Base-by-base conservation (phyloP, 2,329 filamentous ascomycete genomes). In the Juglanconis oblonga region DNA sequence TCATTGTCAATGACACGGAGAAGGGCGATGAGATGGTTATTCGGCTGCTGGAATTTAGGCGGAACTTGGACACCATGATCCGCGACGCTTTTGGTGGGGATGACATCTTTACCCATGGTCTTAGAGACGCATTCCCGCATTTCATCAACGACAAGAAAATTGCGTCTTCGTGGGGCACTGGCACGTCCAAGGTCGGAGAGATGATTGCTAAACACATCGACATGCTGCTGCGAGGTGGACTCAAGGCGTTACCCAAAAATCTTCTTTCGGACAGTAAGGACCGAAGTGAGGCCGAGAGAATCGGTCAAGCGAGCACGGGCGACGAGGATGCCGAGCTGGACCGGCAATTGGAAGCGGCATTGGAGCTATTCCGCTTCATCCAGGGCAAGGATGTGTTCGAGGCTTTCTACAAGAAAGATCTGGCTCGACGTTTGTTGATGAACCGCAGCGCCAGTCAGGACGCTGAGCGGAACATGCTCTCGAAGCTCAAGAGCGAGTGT, bases 191-290 rank as follows among this genome's bases (percentile, higher is more conserved):
- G 79, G 92, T 96, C 13, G 95, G 94, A 53, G 95, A 99, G 77
- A 97, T 98, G 93, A 96, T 97, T 67, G 96, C 95, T 35, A 98
- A 97, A 74, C 93, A 98, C 68, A 90, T 99, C 63, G 95, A 99
- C 74, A 82, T 90, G 77, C 80, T 99, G 24, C 82, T 99, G 36
- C 87, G 92, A 58, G 92, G 92, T 53, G 96, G 95, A 1, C 81
- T 94, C 51, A 98, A 96, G 73, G 88, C 89, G 0, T 83, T 96
- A 8, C 91, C 91, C 1, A 82, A 86, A 49, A 83, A 85, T 29
- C 79, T 94, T 8, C 78, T 87, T 1, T 85, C 87, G 1, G 85
- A 89, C 66, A 72, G 74, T 44, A 84, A 83, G 63, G 86, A 87
- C 67, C 77, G 82, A 4, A 77, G 77, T 5, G 77, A 77, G 45